Evolutionary conservation across 257 asterid species (phyloP).

Genomic region (Parsonsia alboflavescens): DNA sequence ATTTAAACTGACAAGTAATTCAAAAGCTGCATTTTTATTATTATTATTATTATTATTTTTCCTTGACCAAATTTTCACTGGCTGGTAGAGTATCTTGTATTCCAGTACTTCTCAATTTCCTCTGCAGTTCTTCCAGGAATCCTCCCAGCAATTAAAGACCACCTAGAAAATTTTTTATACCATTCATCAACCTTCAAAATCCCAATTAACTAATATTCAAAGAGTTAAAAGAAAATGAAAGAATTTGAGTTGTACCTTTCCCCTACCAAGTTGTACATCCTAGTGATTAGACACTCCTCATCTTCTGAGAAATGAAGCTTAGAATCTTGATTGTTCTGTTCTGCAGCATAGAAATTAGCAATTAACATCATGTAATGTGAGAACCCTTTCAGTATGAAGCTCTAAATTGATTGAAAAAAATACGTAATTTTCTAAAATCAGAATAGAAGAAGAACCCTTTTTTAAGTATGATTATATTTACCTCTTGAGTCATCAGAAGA

Average conservation of each 20-base stretch:
- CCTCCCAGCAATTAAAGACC: constrained; percentile 58
- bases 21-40: not conserved
- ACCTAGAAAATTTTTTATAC: constrained; percentile 14
- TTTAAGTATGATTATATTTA: not conserved
- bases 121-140: constrained; percentile 56
- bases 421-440: not conserved
- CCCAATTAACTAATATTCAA: too few relatives aligned
- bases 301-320: constrained; percentile 28
- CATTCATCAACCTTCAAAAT: too few relatives aligned
- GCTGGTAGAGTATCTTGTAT: constrained; percentile 16
- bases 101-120: constrained; percentile 44
- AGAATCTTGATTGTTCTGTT: constrained; percentile 9
- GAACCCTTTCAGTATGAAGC: too few relatives aligned
- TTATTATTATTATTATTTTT: too few relatives aligned
- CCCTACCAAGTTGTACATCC: constrained; percentile 29
- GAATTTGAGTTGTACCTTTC: constrained; percentile 11
- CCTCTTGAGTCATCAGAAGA: constrained; percentile 13
- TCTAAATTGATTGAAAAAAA: too few relatives aligned
- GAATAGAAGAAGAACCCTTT: not conserved
- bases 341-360: constrained; percentile 2
- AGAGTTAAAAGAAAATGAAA: not conserved
- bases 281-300: constrained; percentile 28
- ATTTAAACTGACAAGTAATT: not conserved
- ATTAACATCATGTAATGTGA: not conserved
- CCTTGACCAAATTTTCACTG: not conserved